Evolutionary conservation across 148 eudicot species (phyloP).

Genomic region (Chenopodium suecicum): DNA sequence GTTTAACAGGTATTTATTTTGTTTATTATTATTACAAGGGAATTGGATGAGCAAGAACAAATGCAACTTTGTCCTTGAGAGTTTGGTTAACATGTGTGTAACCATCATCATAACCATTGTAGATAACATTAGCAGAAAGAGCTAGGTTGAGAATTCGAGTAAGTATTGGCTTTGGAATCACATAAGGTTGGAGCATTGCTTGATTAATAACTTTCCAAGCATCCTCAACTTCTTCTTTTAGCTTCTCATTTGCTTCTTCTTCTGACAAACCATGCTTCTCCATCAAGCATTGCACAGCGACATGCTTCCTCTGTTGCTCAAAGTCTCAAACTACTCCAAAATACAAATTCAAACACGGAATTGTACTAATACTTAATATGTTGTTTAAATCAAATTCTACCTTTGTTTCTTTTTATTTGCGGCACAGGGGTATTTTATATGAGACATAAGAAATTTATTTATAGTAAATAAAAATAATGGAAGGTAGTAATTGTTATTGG

Average conservation of each 20-base stretch:
- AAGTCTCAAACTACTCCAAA: not conserved
- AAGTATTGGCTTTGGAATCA: conserved; percentile 36
- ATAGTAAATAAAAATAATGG: too few species aligned
- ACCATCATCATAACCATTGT: conserved; percentile 40
- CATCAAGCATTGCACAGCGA: conserved; percentile 41
- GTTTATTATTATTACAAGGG: not conserved
- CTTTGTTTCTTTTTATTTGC: too few species aligned
- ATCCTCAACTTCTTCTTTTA: conserved; percentile 17
- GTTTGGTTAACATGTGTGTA: conserved; percentile 31
- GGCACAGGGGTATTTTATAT: too few species aligned
- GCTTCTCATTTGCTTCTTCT: conserved; percentile 24
- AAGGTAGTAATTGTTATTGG: too few species aligned
- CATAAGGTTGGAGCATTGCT: conserved; percentile 36
- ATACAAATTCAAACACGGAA: not conserved
- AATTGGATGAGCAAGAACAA: conserved; percentile 26
- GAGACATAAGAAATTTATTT: too few species aligned
- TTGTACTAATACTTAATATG: too few species aligned
- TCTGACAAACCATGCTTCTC: conserved; percentile 28
- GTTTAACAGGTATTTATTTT: too few species aligned
- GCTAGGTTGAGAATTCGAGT: conserved; percentile 36
- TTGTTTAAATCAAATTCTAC: too few species aligned
- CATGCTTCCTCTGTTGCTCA: conserved; percentile 21
- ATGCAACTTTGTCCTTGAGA: conserved; percentile 25
- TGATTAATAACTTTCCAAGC: conserved; percentile 45
- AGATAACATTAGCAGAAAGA: conserved; percentile 36